Evolutionary conservation across 495 filamentous ascomycete species (phyloP), one percentile per base, ranked within the genome.

Genomic region (Trichoderma virens): DNA sequence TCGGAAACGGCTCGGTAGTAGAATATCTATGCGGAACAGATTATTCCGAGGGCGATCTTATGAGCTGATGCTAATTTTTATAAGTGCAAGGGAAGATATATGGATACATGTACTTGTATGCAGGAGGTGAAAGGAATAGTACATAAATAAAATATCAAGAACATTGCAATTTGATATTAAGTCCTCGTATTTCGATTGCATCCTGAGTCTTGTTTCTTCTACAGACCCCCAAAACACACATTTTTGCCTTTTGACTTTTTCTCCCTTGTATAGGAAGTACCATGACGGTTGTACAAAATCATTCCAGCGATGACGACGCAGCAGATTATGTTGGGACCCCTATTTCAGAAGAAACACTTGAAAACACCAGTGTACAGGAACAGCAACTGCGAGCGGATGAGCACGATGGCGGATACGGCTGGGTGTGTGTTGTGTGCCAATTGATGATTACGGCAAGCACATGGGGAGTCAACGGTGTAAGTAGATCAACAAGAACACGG

Each of bases 391-490:
- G 7, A 8, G 8, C 11, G 27, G 51, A 56, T 56, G 51, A 56
- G 3, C 59, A 34, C 6, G 35, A 61, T 61, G 82, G 82, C 11
- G 82, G 83, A 3, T 85, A 84, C 67, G 82, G 82, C 25, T 87
- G 83, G 85, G 76, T 86, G 25, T 78, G 75, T 61, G 79, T 45
- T 23, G 23, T 64, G 7, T 39, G 25, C 28, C 38, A 25, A 2
- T 54, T 64, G 62, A 27, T 64, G 35, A 54, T 64, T 18, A 73
- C 71, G 64, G 71, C 61, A 5, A 70, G 71, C 45, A 73, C 71
- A 6, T 73, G 71, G 71, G 71, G 71, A 43, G 64, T 73, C 18
- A 73, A 73, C 54, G 66, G 65, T 61, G 71, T 72, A 68, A 32
- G 71, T 65, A 35, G 5, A 35, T 4, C 32, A 35, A 35, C 32